Evolutionary conservation across 2,329 filamentous ascomycete genomes (phyloP).

Genomic region (Diplodia scrobiculata): DNA sequence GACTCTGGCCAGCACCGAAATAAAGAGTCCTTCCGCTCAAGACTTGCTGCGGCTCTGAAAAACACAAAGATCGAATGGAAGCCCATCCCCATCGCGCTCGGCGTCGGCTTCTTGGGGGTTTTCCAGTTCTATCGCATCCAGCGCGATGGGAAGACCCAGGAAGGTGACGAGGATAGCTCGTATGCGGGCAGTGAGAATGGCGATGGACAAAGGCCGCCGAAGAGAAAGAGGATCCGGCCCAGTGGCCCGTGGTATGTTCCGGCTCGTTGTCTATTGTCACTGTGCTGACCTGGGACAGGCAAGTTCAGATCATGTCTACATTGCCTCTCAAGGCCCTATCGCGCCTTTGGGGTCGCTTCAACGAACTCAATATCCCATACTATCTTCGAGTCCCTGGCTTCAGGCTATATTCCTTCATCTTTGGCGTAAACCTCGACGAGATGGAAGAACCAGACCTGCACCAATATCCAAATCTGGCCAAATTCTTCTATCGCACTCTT

Average conservation of each 20-base stretch:
- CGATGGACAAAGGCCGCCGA: conserved; percentile 54
- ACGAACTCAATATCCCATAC: conserved; percentile 84
- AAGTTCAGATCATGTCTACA: conserved; percentile 91
- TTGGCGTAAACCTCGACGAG: conserved; percentile 88
- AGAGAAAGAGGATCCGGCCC: conserved; percentile 68
- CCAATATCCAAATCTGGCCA: conserved; percentile 85
- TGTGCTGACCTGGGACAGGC: conserved; percentile 51
- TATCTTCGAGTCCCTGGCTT: conserved; percentile 86
- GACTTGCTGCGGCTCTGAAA: conserved; percentile 60
- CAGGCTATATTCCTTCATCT: conserved; percentile 85
- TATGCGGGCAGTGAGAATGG: conserved; percentile 51
- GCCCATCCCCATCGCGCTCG: conserved; percentile 82
- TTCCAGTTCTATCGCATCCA: conserved; percentile 81
- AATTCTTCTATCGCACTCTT: conserved; percentile 95
- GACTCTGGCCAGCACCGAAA: conserved; percentile 46
- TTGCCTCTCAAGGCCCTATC: conserved; percentile 88
- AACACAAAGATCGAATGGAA: conserved; percentile 80
- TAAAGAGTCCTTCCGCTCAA: conserved; percentile 59
- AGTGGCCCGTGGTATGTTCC: conserved; percentile 74
- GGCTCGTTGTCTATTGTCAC: background rate
- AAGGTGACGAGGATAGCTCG: conserved; percentile 45
- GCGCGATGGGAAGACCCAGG: conserved; percentile 51
- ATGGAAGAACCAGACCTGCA: conserved; percentile 86
- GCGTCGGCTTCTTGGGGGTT: conserved; percentile 79
- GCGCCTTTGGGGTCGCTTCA: conserved; percentile 86